These are phyloP conservation scores for Colletotrichum sidae DNA, from an alignment of 2,329 filamentous ascomycete genomes.

Conservation along the genomic window DNA sequence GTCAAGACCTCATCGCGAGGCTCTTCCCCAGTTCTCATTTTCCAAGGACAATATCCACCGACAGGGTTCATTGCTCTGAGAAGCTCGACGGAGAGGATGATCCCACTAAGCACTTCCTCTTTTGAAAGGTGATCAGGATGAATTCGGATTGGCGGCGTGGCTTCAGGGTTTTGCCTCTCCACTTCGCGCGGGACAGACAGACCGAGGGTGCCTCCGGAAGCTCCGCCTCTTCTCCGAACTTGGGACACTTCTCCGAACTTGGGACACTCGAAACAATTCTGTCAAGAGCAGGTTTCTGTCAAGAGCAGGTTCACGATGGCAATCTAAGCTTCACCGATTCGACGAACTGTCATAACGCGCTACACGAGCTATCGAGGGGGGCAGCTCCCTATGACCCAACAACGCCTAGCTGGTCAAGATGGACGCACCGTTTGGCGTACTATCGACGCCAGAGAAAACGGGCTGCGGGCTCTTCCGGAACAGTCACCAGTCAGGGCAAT, in stretches of 20 bases:
- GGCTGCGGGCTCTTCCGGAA: too few relatives aligned
- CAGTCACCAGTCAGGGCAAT: too few relatives aligned
- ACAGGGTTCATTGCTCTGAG: background rate
- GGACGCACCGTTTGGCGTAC: too few relatives aligned
- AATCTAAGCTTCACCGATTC: background rate
- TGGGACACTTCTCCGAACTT: too few relatives aligned
- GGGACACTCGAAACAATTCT: too few relatives aligned
- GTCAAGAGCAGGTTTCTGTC: too few relatives aligned
- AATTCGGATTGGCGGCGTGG: constrained; percentile 1
- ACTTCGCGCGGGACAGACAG: background rate
- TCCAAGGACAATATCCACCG: background rate
- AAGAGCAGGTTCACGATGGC: too few relatives aligned
- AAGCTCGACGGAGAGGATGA: constrained; percentile 8
- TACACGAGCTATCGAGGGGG: background rate
- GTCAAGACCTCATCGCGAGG: background rate
- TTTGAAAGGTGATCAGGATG: constrained; percentile 14
- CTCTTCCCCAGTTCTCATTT: constrained; percentile 1
- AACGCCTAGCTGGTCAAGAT: too few relatives aligned
- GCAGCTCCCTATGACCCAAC: too few relatives aligned
- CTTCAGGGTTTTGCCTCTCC: background rate
- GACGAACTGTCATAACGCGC: background rate
- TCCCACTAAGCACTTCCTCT: background rate
- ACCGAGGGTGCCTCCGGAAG: constrained; percentile 5
- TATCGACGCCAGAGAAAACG: too few relatives aligned
- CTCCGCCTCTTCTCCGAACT: background rate